Base-by-base conservation (phyloP, 164 flowering plant species). In the Sedum album region DNA sequence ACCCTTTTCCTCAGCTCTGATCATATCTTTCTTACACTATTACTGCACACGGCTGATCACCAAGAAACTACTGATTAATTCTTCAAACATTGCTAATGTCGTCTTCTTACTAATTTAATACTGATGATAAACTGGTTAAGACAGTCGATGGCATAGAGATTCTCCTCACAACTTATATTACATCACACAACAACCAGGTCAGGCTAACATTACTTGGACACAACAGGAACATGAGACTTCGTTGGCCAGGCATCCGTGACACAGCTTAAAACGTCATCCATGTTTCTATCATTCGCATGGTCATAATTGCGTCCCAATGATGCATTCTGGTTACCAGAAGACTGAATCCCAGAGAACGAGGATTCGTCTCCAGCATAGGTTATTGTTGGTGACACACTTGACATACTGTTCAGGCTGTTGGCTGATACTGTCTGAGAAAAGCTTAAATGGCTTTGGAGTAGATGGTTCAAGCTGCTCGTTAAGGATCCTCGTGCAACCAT, bases 401-500 rank as follows among this genome's bases (percentile, higher is more conserved):
- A 69, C 15, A 39, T 25, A 28, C 75, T 63, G 33, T 65, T 66
- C n/a, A 81, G 69, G 62, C 69, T 77, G 39, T 66, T 67, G n/a
- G 69, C 44, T 42, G 23, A 62, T 5, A 70, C 73, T 14, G 71
- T 66, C 14, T 74, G 82, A 14, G 82, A 70, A 26, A 83, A 72
- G 62, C 11, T 66, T 41, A 86, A 66, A 67, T 80, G 84, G 23
- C 70, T 80, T 48, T 82, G 88, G 23, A 82, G 75, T 26, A 85
- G 79, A 73, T 82, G 85, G 66, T 82, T 84, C 73, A 86, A 63
- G 68, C 84, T 82, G 35, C 82, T 77, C 0, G 82, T 81, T 21
- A 85, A 42, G 1, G 90, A 81, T n/a, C 90, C 88, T 69, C 84
- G 70, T 46, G 88, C 73, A 15, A 86, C 80, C 84, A 80, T 74